Evolutionary conservation across 2,329 filamentous ascomycete species (phyloP), one percentile per base, ranked within the genome.

Genomic region (Fusarium verrucosum): DNA sequence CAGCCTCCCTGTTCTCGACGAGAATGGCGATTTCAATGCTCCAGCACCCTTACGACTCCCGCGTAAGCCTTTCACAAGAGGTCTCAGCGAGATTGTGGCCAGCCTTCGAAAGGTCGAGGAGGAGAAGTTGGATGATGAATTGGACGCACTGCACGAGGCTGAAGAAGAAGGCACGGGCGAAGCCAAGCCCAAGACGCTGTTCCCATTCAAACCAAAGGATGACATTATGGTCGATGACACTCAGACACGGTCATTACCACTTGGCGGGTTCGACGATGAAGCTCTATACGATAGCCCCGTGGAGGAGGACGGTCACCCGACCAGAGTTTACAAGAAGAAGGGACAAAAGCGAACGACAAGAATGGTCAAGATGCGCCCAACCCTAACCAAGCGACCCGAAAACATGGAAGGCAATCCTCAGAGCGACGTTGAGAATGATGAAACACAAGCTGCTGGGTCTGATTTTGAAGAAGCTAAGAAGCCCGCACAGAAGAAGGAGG

Each of bases 291-390:
- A 89, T 72, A 85, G 83, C 61, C 76, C 78, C 2, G 79, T 78
- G 5, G 83, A 85, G n/a, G 83, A 84, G 25, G 78, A 87, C 68
- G 87, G 87, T 3, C 81, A 85, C 62, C 87, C 87, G 4, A 74
- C 87, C 33, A 85, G 83, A 50, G 77, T 86, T 2, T 94, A 85
- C 81, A 94, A 94, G 82, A 95, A 95, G 84, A 92, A 91, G 80
- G 91, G 91, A 0, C 85, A 91, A 74, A 95, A 95, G 80, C 83
- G 92, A 60, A 92, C 91, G 52, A 94, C 92, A 4, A 82, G 88
- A 62, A 81, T 83, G 43, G 82, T 85, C 52, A 92, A 88, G 58
- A 91, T 90, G 79, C 82, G 79, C 62, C 86, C 86, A 3, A 82
- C 77, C 1, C 74, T 79, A 52, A 73, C 74, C 8, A 84, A 82